Percentiles rank a stretch among this genome's conserved stretches.
phyloP scores from a whole-genome alignment of 345 rosid species.

The Cardamine resedifolia region DNA sequence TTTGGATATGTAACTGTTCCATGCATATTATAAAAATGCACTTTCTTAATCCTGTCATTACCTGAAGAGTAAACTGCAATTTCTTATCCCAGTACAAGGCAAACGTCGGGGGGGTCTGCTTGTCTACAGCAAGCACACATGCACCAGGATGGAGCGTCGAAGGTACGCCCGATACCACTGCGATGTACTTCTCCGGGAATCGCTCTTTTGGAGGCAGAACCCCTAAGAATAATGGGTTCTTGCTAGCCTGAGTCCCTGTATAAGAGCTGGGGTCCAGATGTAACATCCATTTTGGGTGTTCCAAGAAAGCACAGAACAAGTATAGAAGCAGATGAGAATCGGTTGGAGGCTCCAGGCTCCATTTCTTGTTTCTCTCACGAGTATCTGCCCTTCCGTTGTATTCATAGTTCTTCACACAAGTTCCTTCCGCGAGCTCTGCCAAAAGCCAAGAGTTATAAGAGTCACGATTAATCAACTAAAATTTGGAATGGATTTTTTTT shows the following conservation, averaged over 20 bases:
- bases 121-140: conserved; percentile 68
- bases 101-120: conserved; percentile 64
- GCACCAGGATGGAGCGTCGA: conserved; percentile 87
- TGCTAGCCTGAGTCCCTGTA: conserved; percentile 82
- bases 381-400: conserved; percentile 67
- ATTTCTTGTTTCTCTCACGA: conserved; percentile 69
- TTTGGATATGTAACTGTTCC: background rate
- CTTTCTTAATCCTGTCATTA: conserved; percentile 29
- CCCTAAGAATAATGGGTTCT: conserved; percentile 83
- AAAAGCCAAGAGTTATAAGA: conserved; percentile 15
- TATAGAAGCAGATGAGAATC: conserved; percentile 91
- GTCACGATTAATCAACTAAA: conserved; percentile 8
- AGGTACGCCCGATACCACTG: conserved; percentile 68
- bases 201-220: conserved; percentile 84
- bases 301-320: conserved; percentile 88
- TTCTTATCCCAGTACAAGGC: conserved; percentile 95
- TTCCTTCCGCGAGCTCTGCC: conserved; percentile 91
- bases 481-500: background rate
- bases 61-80: conserved; percentile 84
- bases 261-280: conserved; percentile 87
- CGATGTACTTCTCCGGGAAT: conserved; percentile 86
- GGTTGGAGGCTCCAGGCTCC: conserved; percentile 79
- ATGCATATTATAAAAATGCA: background rate
- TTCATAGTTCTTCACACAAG: conserved; percentile 89
- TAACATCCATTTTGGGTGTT: conserved; percentile 97